Evolutionary conservation across 2,329 filamentous ascomycete species (phyloP).

Genomic region (Colletotrichum chlorophyti): DNA sequence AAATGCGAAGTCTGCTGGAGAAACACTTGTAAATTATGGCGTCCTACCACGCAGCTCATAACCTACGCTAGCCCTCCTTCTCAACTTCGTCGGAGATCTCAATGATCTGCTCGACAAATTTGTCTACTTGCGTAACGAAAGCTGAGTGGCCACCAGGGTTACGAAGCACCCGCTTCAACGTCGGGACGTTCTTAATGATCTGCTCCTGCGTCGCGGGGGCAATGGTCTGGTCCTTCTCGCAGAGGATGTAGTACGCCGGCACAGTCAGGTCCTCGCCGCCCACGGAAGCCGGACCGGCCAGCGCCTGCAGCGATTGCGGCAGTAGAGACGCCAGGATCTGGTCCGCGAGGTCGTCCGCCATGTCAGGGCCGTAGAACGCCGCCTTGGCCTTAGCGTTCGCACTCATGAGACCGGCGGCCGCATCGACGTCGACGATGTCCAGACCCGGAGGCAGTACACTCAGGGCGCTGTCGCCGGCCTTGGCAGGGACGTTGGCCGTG

Average conservation of each 20-base stretch:
- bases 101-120: slow-evolving; percentile 1
- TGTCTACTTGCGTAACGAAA: slow-evolving; percentile 5
- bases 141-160: slow-evolving; percentile 15
- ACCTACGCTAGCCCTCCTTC: not conserved
- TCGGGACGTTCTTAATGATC: not conserved
- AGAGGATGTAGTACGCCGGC: slow-evolving; percentile 12
- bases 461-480: slow-evolving; percentile 1
- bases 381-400: slow-evolving; percentile 8
- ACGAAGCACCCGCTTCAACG: slow-evolving; percentile 6
- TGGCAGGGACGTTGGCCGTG: slow-evolving; percentile 6
- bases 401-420: not conserved
- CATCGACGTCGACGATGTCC: slow-evolving; percentile 9
- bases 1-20: too few species aligned
- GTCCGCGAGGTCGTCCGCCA: not conserved
- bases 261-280: not conserved
- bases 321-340: slow-evolving; percentile 1
- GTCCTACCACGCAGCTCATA: too few species aligned
- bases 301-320: not conserved
- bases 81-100: not conserved
- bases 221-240: slow-evolving; percentile 16
- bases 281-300: not conserved
- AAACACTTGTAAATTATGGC: too few species aligned
- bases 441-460: slow-evolving; percentile 8
- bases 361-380: slow-evolving; percentile 17
- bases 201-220: not conserved